Base-by-base conservation (phyloP, 2,329 filamentous ascomycete species). In the Pestalotiopsis sp. region DNA sequence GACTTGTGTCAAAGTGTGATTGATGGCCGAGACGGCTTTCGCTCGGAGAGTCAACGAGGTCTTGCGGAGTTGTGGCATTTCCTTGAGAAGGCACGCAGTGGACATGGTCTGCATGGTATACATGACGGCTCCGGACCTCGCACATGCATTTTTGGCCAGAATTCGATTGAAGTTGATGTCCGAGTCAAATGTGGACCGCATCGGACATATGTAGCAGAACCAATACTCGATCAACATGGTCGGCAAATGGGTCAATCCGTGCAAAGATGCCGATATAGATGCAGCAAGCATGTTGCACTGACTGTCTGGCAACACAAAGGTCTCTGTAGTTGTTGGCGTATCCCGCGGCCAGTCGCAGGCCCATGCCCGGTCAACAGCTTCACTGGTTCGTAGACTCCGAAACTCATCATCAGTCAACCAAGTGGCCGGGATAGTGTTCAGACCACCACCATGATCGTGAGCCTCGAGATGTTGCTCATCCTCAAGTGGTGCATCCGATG, bases 181-280 rank as follows among this genome's bases (percentile, higher is more conserved):
- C 7, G 52, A 57, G 52, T 57, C 52, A 57, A 57, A 57, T 57
- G 52, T 57, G 52, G 52, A 57, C 52, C 52, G 52, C n/a, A n/a
- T 57, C 9, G 52, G 52, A 57, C 52, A 57, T 14, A 57, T 25
- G 52, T 57, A 57, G 9, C 52, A 20, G n/a, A 25, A 20, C 52
- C 52, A 57, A 25, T 57, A 57, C 52, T 57, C 52, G 17, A 57
- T 57, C n/a, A 25, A 57, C 52, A 25, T 57, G 23, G 52, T 57
- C 52, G 52, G 52, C 52, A 57, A 57, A 57, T 57, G 52, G 12
- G 52, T 25, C n/a, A 57, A 57, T 57, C 52, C 52, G n/a, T 57
- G 52, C 52, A 57, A 25, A 25, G 52, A 20, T 20, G 1, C 12
- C 9, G 52, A 41, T 11, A 41, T n/a, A 3, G 52, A 57, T 20